phyloP scores from a whole-genome alignment of 2,329 filamentous ascomycete species.

The Orbilia brochopaga region DNA sequence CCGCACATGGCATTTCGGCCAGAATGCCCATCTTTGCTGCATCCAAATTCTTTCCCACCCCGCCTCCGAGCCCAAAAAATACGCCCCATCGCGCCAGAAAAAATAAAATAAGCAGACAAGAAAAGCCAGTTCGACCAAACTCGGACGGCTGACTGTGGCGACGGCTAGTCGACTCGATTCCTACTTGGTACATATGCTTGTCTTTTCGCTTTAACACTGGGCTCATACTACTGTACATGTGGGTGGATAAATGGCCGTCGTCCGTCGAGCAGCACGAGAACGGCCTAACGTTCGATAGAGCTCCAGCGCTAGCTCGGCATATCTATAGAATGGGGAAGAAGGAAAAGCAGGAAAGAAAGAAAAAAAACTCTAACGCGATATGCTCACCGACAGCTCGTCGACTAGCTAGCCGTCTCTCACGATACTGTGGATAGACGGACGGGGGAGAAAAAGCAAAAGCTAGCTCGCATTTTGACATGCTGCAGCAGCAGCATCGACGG shows the following conservation, averaged over 20 bases:
- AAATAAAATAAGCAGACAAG: neutral
- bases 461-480: conserved; percentile 48
- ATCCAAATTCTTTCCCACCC: neutral
- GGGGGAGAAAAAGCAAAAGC: conserved; percentile 12
- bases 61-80: neutral
- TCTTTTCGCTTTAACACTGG: too few species aligned
- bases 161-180: too few species aligned
- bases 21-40: neutral
- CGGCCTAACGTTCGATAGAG: too few species aligned
- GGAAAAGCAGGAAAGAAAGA: neutral
- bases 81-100: neutral
- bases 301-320: too few species aligned
- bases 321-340: too few species aligned
- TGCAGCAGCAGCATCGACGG: conserved; percentile 48
- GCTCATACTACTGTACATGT: too few species aligned
- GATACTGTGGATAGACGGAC: neutral
- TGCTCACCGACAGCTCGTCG: neutral
- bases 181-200: too few species aligned
- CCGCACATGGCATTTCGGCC: conserved; percentile 1
- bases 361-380: neutral
- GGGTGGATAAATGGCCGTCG: too few species aligned
- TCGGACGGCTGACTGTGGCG: too few species aligned
- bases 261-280: too few species aligned
- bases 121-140: too few species aligned
- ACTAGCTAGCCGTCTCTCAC: too few species aligned